These are phyloP conservation scores for Microthyrium microscopicum DNA, from an alignment of 2,329 filamentous ascomycete species.

Conservation along the genomic window DNA sequence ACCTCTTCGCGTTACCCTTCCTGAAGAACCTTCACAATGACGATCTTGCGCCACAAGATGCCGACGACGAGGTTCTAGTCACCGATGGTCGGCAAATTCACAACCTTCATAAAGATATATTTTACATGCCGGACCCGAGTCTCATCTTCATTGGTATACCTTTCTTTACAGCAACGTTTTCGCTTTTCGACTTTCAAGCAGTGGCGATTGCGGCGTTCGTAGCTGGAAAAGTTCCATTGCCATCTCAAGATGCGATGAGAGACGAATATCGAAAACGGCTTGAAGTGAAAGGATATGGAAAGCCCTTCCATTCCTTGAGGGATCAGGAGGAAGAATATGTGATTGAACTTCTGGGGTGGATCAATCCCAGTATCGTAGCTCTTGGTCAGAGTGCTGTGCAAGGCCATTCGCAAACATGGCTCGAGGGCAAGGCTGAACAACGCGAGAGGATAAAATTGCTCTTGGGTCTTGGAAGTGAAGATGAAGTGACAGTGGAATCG, in stretches of 20 bases:
- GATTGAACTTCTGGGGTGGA: constrained; percentile 21
- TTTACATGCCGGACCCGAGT: constrained; percentile 51
- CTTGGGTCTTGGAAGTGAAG: constrained; percentile 8
- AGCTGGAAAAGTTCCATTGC: constrained; percentile 33
- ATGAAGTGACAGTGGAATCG: constrained; percentile 21
- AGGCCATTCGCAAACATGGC: constrained; percentile 22
- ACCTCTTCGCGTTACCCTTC: constrained; percentile 73
- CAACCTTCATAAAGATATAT: constrained; percentile 55
- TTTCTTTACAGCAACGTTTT: constrained; percentile 51
- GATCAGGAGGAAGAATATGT: constrained; percentile 24
- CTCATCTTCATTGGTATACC: constrained; percentile 48
- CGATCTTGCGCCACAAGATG: constrained; percentile 26
- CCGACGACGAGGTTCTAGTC: constrained; percentile 38
- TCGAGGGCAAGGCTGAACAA: constrained; percentile 18
- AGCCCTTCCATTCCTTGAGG: constrained; percentile 28
- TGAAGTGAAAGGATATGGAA: constrained; percentile 22
- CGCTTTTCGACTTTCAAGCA: constrained; percentile 54
- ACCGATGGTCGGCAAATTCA: constrained; percentile 48
- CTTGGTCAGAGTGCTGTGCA: too few species aligned
- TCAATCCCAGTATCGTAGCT: too few species aligned
- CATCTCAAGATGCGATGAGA: constrained; percentile 26
- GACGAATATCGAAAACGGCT: constrained; percentile 23
- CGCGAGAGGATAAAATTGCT: constrained; percentile 18
- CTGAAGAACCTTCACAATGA: constrained; percentile 30
- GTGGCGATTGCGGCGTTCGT: constrained; percentile 42